Conservation (phyloP, 2,329 filamentous ascomycete genomes). For the Colletotrichum sublineola region DNA sequence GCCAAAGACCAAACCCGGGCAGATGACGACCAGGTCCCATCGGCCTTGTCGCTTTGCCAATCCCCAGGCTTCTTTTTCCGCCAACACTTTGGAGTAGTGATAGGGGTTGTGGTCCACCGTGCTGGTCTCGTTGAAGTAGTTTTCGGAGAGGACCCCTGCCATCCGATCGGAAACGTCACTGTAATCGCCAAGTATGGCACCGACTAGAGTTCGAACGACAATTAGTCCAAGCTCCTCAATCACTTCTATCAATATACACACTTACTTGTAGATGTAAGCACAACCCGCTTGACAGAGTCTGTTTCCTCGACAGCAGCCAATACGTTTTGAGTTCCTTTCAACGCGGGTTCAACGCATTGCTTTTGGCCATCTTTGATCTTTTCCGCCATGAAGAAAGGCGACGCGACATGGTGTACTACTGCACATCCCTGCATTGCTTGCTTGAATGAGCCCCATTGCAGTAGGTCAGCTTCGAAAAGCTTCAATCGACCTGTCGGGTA, state of each 20-base stretch:
- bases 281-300: conserved; percentile 46
- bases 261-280: conserved; percentile 45
- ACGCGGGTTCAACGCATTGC: conserved; percentile 48
- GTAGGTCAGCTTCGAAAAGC: conserved; percentile 50
- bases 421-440: conserved; percentile 48
- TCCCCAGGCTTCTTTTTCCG: conserved; percentile 48
- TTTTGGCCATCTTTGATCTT: conserved; percentile 46
- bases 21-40: conserved; percentile 48
- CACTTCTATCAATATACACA: background rate
- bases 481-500: conserved; percentile 41
- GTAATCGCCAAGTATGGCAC: conserved; percentile 47
- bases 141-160: conserved; percentile 43
- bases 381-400: conserved; percentile 49
- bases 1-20: conserved; percentile 47
- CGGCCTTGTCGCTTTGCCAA: conserved; percentile 43
- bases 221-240: background rate
- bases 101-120: conserved; percentile 47
- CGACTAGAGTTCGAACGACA: conserved; percentile 30
- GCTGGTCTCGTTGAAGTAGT: conserved; percentile 47
- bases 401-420: conserved; percentile 52
- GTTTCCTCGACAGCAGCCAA: conserved; percentile 46
- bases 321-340: conserved; percentile 47
- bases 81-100: conserved; percentile 47
- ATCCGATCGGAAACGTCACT: conserved; percentile 45
- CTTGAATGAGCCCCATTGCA: conserved; percentile 48